Evolutionary conservation across 495 filamentous ascomycete genomes (phyloP), one percentile per base, ranked within the genome.

Genomic region (Trichoderma orchidacearum): DNA sequence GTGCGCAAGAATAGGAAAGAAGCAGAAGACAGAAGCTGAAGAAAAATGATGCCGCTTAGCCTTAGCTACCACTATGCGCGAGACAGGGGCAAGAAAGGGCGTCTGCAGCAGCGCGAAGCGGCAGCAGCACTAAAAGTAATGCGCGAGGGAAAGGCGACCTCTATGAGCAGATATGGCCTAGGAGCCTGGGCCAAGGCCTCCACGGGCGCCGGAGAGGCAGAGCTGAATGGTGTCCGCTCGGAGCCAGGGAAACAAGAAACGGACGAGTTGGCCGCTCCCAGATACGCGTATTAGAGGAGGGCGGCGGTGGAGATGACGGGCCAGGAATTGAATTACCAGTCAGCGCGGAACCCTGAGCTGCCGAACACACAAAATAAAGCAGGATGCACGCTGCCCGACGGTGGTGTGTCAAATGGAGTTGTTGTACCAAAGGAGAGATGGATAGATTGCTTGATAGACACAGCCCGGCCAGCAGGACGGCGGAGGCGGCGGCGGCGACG

Each of bases 401-500:
- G n/a, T n/a, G n/a, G n/a, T n/a, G n/a, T n/a, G n/a, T n/a, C n/a
- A n/a, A n/a, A n/a, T n/a, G n/a, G n/a, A n/a, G n/a, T n/a, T n/a
- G n/a, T n/a, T n/a, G n/a, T n/a, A n/a, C n/a, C n/a, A n/a, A n/a
- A n/a, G n/a, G n/a, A n/a, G n/a, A n/a, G n/a, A n/a, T n/a, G n/a
- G n/a, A n/a, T n/a, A n/a, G n/a, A n/a, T n/a, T n/a, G n/a, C n/a
- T n/a, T n/a, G n/a, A n/a, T n/a, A n/a, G n/a, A n/a, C n/a, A n/a
- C n/a, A n/a, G n/a, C n/a, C 34, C 21, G 21, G 18, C 5, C 18
- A 25, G 21, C 5, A 25, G 21, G 21, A 48, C 41, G 41, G 41
- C 41, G 41, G 41, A 48, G 41, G 15, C 41, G 41, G 41, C 41
- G 7, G 65, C 51, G 41, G 21, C 41, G 13, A 36, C 34, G 34